Conservation (phyloP, 225 moss, liverwort and hornwort genomes). For the Rhytidiadelphus loreus region DNA sequence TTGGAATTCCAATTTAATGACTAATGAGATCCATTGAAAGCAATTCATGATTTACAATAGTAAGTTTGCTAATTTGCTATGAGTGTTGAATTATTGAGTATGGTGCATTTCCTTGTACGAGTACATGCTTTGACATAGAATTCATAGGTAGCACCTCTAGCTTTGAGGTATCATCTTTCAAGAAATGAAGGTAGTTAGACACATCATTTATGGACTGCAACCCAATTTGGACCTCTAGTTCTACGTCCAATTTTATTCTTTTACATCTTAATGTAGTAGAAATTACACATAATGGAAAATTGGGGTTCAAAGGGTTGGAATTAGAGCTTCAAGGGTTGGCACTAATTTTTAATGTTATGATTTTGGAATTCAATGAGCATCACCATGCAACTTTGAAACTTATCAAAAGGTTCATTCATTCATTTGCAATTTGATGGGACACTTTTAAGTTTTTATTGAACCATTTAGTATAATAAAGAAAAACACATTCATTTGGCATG, state of each 20-base stretch:
- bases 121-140: not conserved
- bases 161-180: not conserved
- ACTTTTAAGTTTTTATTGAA: not conserved
- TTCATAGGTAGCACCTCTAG: rapidly evolving
- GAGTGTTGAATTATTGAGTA: not conserved
- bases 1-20: not conserved
- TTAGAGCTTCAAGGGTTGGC: no score
- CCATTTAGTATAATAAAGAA: no score
- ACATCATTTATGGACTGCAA: rapidly evolving
- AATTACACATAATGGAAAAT: not conserved
- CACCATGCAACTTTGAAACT: rapidly evolving
- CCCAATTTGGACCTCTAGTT: not conserved
- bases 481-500: no score
- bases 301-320: not conserved
- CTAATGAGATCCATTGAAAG: not conserved
- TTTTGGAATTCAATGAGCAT: not conserved
- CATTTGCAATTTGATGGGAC: not conserved
- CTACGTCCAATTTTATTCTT: not conserved
- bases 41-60: not conserved
- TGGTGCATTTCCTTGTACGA: not conserved
- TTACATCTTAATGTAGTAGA: no score
- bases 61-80: no score
- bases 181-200: not conserved
- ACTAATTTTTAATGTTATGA: not conserved
- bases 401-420: not conserved